phyloP scores from a whole-genome alignment of 129 eudicot species.

The Deinandra increscens region DNA sequence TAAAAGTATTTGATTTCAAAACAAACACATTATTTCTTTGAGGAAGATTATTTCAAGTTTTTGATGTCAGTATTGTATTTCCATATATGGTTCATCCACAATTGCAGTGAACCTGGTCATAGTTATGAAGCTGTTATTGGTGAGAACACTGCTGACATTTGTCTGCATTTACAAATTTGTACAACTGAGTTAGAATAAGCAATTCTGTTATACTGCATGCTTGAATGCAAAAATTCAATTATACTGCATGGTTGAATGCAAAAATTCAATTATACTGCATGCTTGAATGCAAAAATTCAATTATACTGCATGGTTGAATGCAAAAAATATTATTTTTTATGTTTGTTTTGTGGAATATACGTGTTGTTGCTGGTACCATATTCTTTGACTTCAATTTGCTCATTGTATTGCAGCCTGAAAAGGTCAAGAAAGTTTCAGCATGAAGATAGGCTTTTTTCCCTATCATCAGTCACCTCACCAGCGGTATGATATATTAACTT shows the following conservation, averaged over 20 bases:
- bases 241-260: slow-evolving; percentile 4
- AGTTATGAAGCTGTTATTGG: not conserved
- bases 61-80: not conserved
- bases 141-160: not conserved
- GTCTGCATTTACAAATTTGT: not conserved
- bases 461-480: slow-evolving; percentile 94
- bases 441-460: slow-evolving; percentile 87
- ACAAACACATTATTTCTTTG: not conserved
- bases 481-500: slow-evolving; percentile 51
- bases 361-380: slow-evolving; percentile 2
- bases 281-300: slow-evolving; percentile 3
- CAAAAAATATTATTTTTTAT: not conserved
- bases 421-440: slow-evolving; percentile 85
- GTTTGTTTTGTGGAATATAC: not conserved
- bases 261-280: not conserved
- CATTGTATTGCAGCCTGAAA: slow-evolving; percentile 57
- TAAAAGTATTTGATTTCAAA: not conserved
- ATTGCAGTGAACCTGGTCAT: slow-evolving; percentile 8
- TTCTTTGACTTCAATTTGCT: slow-evolving; percentile 8
- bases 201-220: not conserved
- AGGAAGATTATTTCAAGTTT: not conserved
- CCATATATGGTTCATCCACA: not conserved
- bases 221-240: slow-evolving; percentile 7
- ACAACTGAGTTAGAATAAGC: not conserved
- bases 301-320: slow-evolving; percentile 8